Conservation (phyloP, 768 basidiomycete genomes). For the Austroboletus eburneus region DNA sequence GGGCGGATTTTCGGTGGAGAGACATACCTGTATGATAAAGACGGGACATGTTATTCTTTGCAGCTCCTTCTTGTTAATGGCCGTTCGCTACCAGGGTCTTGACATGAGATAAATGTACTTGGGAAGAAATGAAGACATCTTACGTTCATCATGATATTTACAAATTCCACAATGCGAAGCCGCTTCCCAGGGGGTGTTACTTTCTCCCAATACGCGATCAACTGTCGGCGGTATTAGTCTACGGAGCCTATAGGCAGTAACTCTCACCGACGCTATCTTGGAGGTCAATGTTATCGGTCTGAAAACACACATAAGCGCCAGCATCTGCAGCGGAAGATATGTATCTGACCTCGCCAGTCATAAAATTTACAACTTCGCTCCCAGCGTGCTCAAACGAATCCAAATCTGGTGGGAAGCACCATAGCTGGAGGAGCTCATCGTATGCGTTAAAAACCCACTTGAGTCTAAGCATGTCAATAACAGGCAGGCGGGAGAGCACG, state of each 20-base stretch:
- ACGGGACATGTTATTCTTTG: slow-evolving; percentile 58
- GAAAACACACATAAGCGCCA: slow-evolving; percentile 1
- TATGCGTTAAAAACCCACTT: slow-evolving; percentile 58
- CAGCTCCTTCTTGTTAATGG: slow-evolving; percentile 44
- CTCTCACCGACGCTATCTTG: slow-evolving; percentile 54
- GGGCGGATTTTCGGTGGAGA: neutral
- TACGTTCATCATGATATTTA: slow-evolving; percentile 60
- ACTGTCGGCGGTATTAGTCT: slow-evolving; percentile 35
- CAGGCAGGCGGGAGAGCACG: neutral
- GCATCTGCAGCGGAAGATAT: neutral
- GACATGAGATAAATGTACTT: neutral
- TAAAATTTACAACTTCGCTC: slow-evolving; percentile 52
- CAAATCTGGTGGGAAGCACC: slow-evolving; percentile 63
- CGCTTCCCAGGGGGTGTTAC: slow-evolving; percentile 51
- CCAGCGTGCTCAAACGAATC: slow-evolving; percentile 64
- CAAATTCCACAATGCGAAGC: slow-evolving; percentile 47
- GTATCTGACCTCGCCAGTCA: slow-evolving; percentile 53
- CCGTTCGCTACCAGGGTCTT: slow-evolving; percentile 44
- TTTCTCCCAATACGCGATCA: slow-evolving; percentile 63
- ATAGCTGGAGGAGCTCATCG: slow-evolving; percentile 57
- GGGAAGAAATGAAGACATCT: slow-evolving; percentile 18
- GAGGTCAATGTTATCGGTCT: slow-evolving; percentile 44
- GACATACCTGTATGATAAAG: slow-evolving; percentile 61
- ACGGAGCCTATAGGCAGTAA: neutral
- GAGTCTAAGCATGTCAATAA: slow-evolving; percentile 37